Base-by-base conservation (phyloP, 1,284 basidiomycete species). In the Ganoderma boninense region DNA sequence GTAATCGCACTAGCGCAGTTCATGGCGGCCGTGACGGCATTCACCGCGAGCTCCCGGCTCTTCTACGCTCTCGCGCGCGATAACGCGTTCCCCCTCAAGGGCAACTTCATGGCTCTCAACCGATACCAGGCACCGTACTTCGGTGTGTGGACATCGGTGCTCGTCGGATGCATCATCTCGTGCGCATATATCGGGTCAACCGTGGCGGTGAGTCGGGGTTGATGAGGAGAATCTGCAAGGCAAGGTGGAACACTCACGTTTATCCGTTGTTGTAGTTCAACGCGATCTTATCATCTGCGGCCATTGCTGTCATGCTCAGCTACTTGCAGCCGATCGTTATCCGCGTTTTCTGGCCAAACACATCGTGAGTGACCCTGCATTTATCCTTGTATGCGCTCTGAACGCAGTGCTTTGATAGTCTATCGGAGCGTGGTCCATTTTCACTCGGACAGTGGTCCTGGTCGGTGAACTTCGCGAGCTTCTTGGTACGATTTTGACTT, bases 251-350 rank as follows among this genome's bases (percentile, higher is more conserved):
- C 10, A 38, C 35, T 66, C 4, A 69, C 62, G 35, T 38, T 44
- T 3, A 42, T 42, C 11, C 1, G 42, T 20, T 4, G 7, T 16
- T 18, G 43, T 67, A 88, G 85, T 88, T 89, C 78, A 86, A 88
- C 68, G 87, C 87, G 0, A 89, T 89, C 64, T 67, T 88, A 32
- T 87, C 86, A 0, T 87, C 86, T 44, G 87, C 87, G 14, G 87
- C 88, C 1, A 87, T 90, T 69, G 83, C 88, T 1, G 87, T 88
- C 0, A 89, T 90, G 87, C 81, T 90, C 54, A 86, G 87, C 69
- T 90, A 90, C 76, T 73, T 88, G 35, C 87, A 88, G 72, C 88
- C 88, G 6, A 88, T 90, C 69, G 80, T 87, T 54, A 88, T 89
- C 60, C 84, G 88, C 2, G 87, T 88, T 2, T 87, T 89, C 77